These are phyloP conservation scores for Boletus tylopilopsis DNA, from an alignment of 768 basidiomycete species.

Conservation along the genomic window DNA sequence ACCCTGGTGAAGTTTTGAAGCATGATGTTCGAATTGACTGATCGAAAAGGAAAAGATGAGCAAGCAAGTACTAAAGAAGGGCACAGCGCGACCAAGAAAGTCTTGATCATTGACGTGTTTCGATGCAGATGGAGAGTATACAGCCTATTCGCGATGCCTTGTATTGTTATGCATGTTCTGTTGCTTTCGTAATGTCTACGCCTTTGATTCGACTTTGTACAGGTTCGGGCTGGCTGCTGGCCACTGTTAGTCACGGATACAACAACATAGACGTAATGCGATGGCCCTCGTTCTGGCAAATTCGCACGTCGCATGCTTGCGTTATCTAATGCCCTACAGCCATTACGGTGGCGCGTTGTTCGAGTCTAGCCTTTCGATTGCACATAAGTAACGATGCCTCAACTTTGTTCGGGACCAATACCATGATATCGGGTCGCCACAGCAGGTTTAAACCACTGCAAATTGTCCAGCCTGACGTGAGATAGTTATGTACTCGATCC, in stretches of 20 bases:
- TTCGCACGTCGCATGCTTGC: too few species aligned
- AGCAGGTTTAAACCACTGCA: too few species aligned
- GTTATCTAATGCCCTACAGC: too few species aligned
- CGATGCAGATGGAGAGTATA: slow-evolving; percentile 5
- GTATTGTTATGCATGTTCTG: slow-evolving; percentile 14
- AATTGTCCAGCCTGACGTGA: neutral
- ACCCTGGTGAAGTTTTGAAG: neutral
- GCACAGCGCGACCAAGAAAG: slow-evolving; percentile 21
- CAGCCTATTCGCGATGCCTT: slow-evolving; percentile 6
- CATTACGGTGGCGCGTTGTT: too few species aligned
- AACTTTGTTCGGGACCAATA: neutral
- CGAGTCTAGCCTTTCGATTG: too few species aligned
- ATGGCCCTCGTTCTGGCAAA: too few species aligned
- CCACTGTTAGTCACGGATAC: neutral
- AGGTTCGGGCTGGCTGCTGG: neutral
- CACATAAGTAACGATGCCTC: too few species aligned
- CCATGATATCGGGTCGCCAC: neutral
- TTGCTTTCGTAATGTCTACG: slow-evolving; percentile 7
- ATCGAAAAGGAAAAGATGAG: slow-evolving; percentile 30
- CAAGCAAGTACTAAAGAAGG: slow-evolving; percentile 24
- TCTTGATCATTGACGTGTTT: slow-evolving; percentile 13
- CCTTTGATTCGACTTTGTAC: slow-evolving; percentile 1
- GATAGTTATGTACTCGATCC: too few species aligned
- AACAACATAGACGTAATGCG: neutral
- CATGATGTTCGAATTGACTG: slow-evolving; percentile 4